These are phyloP conservation scores for Azolla pinnata DNA, from an alignment of 75 land plant species.

Conservation along the genomic window DNA sequence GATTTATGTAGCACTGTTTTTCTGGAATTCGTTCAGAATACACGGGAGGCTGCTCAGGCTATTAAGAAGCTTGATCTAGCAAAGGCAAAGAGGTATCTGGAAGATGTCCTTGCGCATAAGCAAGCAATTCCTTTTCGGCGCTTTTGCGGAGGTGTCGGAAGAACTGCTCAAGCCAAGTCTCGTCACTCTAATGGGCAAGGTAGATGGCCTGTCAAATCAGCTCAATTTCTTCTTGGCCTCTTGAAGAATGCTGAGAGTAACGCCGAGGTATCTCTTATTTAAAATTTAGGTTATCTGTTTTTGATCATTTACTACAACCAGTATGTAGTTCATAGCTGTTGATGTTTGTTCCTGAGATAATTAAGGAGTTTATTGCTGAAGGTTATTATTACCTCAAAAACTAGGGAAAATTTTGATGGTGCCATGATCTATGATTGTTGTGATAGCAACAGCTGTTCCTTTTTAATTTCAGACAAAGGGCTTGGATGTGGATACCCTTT, in stretches of 20 bases:
- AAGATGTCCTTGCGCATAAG: slow-evolving; percentile 87
- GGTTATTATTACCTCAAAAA: too few species aligned
- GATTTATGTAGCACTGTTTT: too few species aligned
- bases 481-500: slow-evolving; percentile 81
- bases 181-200: slow-evolving; percentile 86
- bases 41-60: slow-evolving; percentile 83
- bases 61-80: slow-evolving; percentile 62
- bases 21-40: too few species aligned
- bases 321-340: too few species aligned
- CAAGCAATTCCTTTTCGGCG: slow-evolving; percentile 81
- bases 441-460: too few species aligned
- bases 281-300: not conserved
- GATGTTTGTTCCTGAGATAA: too few species aligned
- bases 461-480: slow-evolving; percentile 55
- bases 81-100: slow-evolving; percentile 88
- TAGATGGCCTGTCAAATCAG: slow-evolving; percentile 82
- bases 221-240: slow-evolving; percentile 57
- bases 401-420: too few species aligned
- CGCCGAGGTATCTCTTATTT: slow-evolving; percentile 49
- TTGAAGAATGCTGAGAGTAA: slow-evolving; percentile 89
- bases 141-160: slow-evolving; percentile 88
- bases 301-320: not conserved
- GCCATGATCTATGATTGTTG: too few species aligned
- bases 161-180: slow-evolving; percentile 88
- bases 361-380: too few species aligned